Evolutionary conservation across 176 grass and related monocot genomes (phyloP), one percentile per base, ranked within the genome.

Genomic region (Aegilops speltoides): DNA sequence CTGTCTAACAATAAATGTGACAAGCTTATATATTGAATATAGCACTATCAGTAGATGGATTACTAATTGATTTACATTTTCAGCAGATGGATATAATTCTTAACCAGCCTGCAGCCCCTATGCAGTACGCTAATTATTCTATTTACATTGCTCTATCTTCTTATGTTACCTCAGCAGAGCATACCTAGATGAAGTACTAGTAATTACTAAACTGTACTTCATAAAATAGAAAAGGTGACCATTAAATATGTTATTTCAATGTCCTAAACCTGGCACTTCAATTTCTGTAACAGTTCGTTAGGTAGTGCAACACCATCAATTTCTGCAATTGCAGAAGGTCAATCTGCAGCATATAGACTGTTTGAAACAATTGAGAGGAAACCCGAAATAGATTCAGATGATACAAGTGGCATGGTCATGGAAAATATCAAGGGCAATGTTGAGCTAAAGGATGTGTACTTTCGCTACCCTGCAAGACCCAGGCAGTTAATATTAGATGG

Each of bases 271-370:
- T 71, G 9, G 13, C 23, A 45, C 24, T 87, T 68, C 28, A 75
- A 75, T 68, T 31, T 29, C 19, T 50, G 73, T 52, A 76, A 76
- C 85, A 97, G 95, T 63, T 97, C 95, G 20, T 64, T 97, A 87
- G 92, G 95, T 17, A 77, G 60, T 85, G 92, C 84, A 78, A 90
- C 92, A 67, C 95, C 95, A 16, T 89, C 92, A 24, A 11, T 90
- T 62, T 87, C 83, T 81, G 88, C 90, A 80, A 85, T 94, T 75
- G 90, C 84, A 9, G 90, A 77, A 79, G 95, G 95, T 79, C 92
- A 97, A 85, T 87, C 90, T 45, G 90, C 92, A 88, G 95, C 92
- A 61, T 92, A 87, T 60, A 94, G 84, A 82, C 80, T 97, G 84
- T 97, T 97, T 28, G 81, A 89, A 81, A 94, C 86, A 54, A 94